These are phyloP conservation scores for Bruguiera gymnorhiza DNA, from an alignment of 345 rosid species.

Conservation along the genomic window DNA sequence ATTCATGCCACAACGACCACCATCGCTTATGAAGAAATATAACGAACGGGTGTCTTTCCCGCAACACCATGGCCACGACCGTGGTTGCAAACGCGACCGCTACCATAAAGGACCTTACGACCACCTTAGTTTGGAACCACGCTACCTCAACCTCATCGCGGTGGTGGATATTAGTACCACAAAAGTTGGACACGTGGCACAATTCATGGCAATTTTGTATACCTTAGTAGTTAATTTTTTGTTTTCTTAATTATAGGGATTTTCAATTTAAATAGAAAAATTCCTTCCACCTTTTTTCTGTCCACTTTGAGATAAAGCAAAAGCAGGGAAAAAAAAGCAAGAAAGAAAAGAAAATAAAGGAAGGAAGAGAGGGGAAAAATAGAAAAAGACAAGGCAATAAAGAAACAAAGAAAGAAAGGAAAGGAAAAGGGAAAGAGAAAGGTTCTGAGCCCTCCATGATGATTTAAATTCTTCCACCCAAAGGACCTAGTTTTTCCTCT, in stretches of 20 bases:
- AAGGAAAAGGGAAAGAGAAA: constrained; percentile 32
- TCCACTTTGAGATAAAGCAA: constrained; percentile 88
- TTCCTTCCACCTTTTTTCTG: constrained; percentile 40
- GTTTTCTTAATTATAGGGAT: constrained; percentile 6
- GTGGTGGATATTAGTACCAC: not conserved
- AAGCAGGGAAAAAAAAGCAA: constrained; percentile 56
- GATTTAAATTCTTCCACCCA: constrained; percentile 46
- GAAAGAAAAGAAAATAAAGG: constrained; percentile 34
- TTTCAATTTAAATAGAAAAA: not conserved
- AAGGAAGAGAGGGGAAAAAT: constrained; percentile 11
- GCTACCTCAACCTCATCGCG: not conserved
- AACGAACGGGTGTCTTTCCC: too few species aligned
- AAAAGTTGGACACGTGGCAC: constrained; percentile 3
- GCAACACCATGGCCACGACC: too few species aligned
- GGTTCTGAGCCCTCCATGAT: constrained; percentile 45
- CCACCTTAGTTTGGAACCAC: too few species aligned
- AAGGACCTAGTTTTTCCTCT: constrained; percentile 24
- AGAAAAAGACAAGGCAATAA: constrained; percentile 29
- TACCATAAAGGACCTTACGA: too few species aligned
- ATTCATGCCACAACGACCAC: too few species aligned
- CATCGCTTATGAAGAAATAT: too few species aligned
- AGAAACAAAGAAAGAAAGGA: constrained; percentile 28
- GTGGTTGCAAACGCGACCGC: too few species aligned
- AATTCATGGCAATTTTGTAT: constrained; percentile 7
- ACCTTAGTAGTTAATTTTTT: constrained; percentile 17